Base-by-base conservation (phyloP, 192 early-diverging fungal genomes). In the Mortierella alpina region DNA sequence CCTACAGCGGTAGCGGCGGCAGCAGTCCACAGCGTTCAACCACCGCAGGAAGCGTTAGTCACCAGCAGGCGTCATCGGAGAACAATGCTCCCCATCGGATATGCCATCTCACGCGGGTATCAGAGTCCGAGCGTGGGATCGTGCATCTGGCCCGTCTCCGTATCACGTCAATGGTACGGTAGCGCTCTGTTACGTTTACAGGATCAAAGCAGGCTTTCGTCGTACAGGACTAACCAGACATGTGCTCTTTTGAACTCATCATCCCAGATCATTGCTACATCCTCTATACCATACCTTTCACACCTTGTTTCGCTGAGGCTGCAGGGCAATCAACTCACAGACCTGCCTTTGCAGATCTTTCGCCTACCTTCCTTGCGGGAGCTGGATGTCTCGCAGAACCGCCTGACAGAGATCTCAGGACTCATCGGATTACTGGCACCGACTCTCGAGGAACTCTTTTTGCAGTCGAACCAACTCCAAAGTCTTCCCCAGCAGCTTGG, bases 321-420 rank as follows among this genome's bases (percentile, higher is more conserved):
- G 2, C 77, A 80, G 42, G 77, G 77, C 53, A 80, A 80, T 20
- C 46, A 49, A 40, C 60, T 80, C n/a, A 67, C 51, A 23, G 77
- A 80, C 23, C 56, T 80, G 7, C 77, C 77, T 1, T 51, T 58
- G 7, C 70, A 80, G 52, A 72, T 80, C 53, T 80, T 80, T 57
- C 69, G 77, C 7, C 77, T 80, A 7, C 54, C 70, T 2, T 68
- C 65, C 7, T 49, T 80, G 3, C 69, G 70, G 1, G 77, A 80
- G 68, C 70, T 80, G 9, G 77, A 80, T 66, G 69, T 80, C 40
- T 80, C 77, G 13, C 77, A 80, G 40, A 80, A 80, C 53, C 39
- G 67, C 6, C 18, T 80, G 17, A 72, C 60, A 5, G 69, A 63
- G 51, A 53, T 80, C 42, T 72, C 77, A 17, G 64, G 64, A 67